Base-by-base conservation (phyloP, 202 grass and related monocot genomes). In the Dendrocalamus latiflorus region DNA sequence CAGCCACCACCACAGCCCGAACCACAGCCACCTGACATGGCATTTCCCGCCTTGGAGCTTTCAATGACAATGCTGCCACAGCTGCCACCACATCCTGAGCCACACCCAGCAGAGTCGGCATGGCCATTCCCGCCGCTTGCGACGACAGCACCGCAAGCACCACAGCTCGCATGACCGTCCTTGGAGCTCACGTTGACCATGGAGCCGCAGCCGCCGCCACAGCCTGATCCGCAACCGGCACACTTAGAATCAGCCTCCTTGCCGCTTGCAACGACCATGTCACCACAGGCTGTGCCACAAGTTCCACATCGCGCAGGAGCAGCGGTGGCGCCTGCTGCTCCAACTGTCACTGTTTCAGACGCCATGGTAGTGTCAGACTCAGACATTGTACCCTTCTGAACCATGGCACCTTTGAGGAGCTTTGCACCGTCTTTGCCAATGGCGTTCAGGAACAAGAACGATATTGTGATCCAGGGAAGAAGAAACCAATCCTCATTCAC, bases 401-500 rank as follows among this genome's bases (percentile, higher is more conserved):
- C 62, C 15, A 82, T 28, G 33, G 47, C 12, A 11, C 83, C 68
- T 50, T 57, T 28, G 0, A 61, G 30, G 25, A 76, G 75, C 14
- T 79, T 70, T 5, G 4, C 4, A 6, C 69, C 63, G 6, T 85
- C 53, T 76, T 88, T 54, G 38, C 75, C 51, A 18, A 77, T 43
- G 4, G 75, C 65, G 22, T 90, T 70, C 53, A 61, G 58, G 53
- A 83, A 81, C 50, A 98, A 64, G 67, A 88, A 90, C 0, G 89
- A 92, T 51, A 87, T 64, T 8, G 58, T 48, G 1, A 93, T 87
- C 85, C 93, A 92, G 20, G 82, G 89, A 85, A 93, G 90, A 25
- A 93, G 69, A 62, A 95, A 93, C 87, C 89, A 88, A 33, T 91
- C 77, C 83, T 95, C 92, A 24, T 85, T 86, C 39, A 98, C 92